These are phyloP conservation scores for Suhomyces vadensis DNA, from an alignment of 805 yeast genomes.

Conservation along the genomic window DNA sequence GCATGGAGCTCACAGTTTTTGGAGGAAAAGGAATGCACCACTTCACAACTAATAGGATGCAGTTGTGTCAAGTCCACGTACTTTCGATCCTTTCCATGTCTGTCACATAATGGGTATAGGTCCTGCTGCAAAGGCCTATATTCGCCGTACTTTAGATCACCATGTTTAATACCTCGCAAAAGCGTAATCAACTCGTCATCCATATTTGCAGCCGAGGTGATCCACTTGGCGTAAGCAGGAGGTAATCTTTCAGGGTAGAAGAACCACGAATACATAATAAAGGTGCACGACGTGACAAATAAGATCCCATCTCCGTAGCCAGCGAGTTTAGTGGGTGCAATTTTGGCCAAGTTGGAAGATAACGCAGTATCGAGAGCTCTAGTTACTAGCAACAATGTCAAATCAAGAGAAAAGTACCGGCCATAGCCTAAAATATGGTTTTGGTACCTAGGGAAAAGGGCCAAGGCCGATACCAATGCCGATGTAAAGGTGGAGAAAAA, in stretches of 20 bases:
- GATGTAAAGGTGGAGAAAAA: constrained; percentile 27
- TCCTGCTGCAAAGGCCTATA: constrained; percentile 26
- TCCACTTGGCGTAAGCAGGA: constrained; percentile 48
- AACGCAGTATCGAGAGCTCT: constrained; percentile 38
- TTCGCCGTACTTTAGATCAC: constrained; percentile 37
- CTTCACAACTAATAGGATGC: constrained; percentile 40
- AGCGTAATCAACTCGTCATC: constrained; percentile 39
- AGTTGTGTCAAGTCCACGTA: constrained; percentile 26
- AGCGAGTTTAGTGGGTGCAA: constrained; percentile 9
- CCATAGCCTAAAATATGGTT: constrained; percentile 28
- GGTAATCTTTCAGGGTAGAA: constrained; percentile 41
- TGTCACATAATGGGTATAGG: constrained; percentile 31
- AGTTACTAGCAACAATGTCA: constrained; percentile 36
- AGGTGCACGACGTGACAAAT: constrained; percentile 29
- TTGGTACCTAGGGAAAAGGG: constrained; percentile 36
- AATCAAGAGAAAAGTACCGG: constrained; percentile 35
- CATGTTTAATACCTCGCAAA: constrained; percentile 32
- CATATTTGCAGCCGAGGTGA: constrained; percentile 50
- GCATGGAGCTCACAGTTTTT: constrained; percentile 48
- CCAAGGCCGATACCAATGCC: constrained; percentile 27
- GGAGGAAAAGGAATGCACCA: constrained; percentile 43
- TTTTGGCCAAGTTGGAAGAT: constrained; percentile 19
- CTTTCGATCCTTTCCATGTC: constrained; percentile 34
- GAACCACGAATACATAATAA: constrained; percentile 42
- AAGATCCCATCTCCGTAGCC: constrained; percentile 29